Percentiles rank a stretch among this genome's conserved stretches.
Conservation (phyloP, 768 basidiomycete genomes). For the Auricularia auricula-judae region DNA sequence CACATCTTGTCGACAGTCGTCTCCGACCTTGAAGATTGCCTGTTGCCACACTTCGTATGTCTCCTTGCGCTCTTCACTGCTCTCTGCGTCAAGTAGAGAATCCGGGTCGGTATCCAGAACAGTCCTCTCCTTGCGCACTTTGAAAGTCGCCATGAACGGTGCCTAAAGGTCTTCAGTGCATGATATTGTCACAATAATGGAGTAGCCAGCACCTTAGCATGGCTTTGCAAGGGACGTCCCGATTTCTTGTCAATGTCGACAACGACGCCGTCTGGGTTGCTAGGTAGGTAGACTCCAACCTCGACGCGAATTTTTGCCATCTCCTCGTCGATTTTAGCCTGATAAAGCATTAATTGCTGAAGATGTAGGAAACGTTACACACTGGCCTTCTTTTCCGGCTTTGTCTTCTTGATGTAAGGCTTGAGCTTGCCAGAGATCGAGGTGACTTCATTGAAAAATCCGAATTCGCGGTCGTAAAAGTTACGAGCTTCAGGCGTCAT, state of each 20-base stretch:
- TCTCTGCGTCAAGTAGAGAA: constrained; percentile 52
- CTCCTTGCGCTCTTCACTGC: constrained; percentile 36
- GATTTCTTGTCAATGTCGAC: constrained; percentile 97
- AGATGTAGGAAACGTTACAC: neutral
- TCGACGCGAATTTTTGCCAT: constrained; percentile 94
- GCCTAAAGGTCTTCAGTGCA: constrained; percentile 43
- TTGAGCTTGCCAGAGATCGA: constrained; percentile 97
- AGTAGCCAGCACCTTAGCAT: constrained; percentile 66
- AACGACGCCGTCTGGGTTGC: constrained; percentile 92
- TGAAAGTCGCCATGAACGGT: constrained; percentile 99
- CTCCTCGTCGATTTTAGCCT: constrained; percentile 99
- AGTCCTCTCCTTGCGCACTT: constrained; percentile 79
- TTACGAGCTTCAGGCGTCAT: constrained; percentile 79
- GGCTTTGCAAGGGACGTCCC: constrained; percentile 90
- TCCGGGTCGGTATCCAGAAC: constrained; percentile 63
- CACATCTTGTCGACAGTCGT: constrained; percentile 98
- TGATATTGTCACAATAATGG: neutral
- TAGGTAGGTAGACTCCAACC: constrained; percentile 93
- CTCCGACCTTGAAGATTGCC: constrained; percentile 99
- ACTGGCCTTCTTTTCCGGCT: constrained; percentile 87
- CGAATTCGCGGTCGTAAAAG: constrained; percentile 93
- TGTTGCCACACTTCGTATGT: constrained; percentile 92
- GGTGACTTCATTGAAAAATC: constrained; percentile 92
- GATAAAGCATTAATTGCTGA: neutral
- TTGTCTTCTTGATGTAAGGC: constrained; percentile 89